These are phyloP conservation scores for Aotearoamyces nothofagi DNA, from an alignment of 2,329 filamentous ascomycete genomes.

Conservation along the genomic window DNA sequence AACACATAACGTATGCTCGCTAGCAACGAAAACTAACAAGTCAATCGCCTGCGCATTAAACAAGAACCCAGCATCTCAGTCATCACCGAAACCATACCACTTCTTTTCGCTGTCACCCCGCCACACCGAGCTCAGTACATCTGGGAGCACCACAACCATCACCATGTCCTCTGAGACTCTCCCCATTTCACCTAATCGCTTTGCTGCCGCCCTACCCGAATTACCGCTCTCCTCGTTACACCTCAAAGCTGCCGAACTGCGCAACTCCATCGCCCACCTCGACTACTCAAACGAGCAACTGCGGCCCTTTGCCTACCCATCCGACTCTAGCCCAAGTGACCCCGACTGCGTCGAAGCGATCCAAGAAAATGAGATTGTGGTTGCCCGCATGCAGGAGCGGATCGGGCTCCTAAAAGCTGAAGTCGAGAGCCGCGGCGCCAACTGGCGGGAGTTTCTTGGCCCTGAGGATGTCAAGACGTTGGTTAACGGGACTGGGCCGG, in stretches of 20 bases:
- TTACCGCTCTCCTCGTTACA: slow-evolving; percentile 50
- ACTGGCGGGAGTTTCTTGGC: slow-evolving; percentile 40
- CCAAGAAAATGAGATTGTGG: slow-evolving; percentile 52
- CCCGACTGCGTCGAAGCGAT: slow-evolving; percentile 62
- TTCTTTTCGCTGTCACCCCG: no score
- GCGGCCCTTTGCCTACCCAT: slow-evolving; percentile 43
- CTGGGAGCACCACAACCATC: no score
- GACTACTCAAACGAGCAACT: slow-evolving; percentile 62
- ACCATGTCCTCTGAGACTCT: no score
- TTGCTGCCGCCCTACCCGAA: slow-evolving; percentile 50
- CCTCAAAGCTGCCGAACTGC: slow-evolving; percentile 61
- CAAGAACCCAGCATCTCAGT: no score
- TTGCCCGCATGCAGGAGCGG: slow-evolving; percentile 7
- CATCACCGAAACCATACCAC: no score
- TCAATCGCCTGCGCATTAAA: no score
- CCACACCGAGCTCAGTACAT: no score
- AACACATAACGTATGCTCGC: no score
- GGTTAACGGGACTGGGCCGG: slow-evolving; percentile 11
- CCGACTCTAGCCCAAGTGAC: slow-evolving; percentile 26
- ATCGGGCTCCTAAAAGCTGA: slow-evolving; percentile 48
- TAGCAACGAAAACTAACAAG: no score
- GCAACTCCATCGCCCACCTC: slow-evolving; percentile 60
- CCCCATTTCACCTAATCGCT: slow-evolving; percentile 48
- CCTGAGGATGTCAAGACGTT: slow-evolving; percentile 21
- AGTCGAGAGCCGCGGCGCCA: slow-evolving; percentile 37